These are phyloP conservation scores for Phytophthora pluvialis DNA, from an alignment of 352 stramenopile genomes.

Conservation along the genomic window DNA sequence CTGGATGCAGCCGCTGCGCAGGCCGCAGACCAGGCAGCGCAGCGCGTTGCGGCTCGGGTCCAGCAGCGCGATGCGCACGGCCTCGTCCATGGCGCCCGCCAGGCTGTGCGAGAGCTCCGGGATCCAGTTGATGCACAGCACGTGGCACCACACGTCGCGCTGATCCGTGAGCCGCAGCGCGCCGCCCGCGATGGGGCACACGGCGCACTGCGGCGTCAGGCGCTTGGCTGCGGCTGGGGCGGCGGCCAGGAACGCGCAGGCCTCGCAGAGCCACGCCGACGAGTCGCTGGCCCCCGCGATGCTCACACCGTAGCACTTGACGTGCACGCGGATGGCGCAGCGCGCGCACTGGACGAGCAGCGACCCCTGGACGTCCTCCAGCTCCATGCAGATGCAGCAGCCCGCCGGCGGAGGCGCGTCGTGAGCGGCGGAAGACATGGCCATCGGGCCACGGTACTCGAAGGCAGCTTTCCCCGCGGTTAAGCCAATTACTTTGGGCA, in stretches of 20 bases:
- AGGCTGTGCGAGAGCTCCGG: conserved; percentile 85
- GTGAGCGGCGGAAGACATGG: conserved; percentile 9
- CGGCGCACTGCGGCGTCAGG: conserved; percentile 59
- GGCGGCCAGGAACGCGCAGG: conserved; percentile 49
- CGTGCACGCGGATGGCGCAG: conserved; percentile 74
- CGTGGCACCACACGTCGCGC: conserved; percentile 74
- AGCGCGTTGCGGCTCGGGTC: conserved; percentile 74
- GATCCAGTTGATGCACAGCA: conserved; percentile 89
- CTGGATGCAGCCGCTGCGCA: conserved; percentile 87
- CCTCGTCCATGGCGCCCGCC: conserved; percentile 58
- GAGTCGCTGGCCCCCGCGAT: conserved; percentile 34
- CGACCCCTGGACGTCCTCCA: conserved; percentile 62
- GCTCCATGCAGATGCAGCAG: conserved; percentile 83
- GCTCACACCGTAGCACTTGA: conserved; percentile 80
- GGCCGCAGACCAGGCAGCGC: conserved; percentile 83
- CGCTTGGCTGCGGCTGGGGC: neutral
- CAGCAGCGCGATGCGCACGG: conserved; percentile 68
- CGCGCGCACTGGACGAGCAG: conserved; percentile 65
- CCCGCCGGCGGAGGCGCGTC: conserved; percentile 4
- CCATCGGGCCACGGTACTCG: neutral
- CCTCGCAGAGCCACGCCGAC: conserved; percentile 70
- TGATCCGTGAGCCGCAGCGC: conserved; percentile 73
- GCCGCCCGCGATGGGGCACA: conserved; percentile 75
- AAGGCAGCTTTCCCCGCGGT: conserved; percentile 43
- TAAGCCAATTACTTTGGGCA: too few species aligned